Conservation (phyloP, 352 stramenopile species). For the Aphanomyces cochlioides region DNA sequence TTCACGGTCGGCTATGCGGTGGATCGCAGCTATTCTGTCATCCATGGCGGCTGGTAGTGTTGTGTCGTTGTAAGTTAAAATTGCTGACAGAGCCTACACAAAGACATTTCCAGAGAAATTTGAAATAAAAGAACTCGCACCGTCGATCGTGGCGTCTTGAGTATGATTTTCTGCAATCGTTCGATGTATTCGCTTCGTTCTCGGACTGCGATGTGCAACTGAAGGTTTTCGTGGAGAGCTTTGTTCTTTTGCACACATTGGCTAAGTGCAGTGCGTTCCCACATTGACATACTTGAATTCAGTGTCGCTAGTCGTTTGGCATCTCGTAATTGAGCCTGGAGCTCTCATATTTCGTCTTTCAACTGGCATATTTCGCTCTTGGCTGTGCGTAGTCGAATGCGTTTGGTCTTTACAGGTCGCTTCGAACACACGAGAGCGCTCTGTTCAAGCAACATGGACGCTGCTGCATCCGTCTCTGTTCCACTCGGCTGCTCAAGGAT, state of each 20-base stretch:
- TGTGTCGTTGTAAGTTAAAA: too few relatives aligned
- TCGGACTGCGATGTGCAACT: constrained; percentile 4
- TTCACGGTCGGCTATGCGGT: too few relatives aligned
- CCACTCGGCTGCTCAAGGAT: background rate
- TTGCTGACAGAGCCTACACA: too few relatives aligned
- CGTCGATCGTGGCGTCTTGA: background rate
- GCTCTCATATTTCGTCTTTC: background rate
- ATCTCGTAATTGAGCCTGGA: background rate
- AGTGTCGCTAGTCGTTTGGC: too few relatives aligned
- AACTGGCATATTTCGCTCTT: background rate
- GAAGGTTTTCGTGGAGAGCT: constrained; percentile 7
- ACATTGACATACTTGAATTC: background rate
- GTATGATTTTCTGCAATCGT: background rate
- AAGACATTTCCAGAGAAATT: too few relatives aligned
- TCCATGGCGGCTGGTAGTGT: too few relatives aligned
- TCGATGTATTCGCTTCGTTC: constrained; percentile 6
- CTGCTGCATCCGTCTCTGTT: background rate
- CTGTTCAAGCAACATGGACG: background rate
- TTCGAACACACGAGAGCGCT: background rate
- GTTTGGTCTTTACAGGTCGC: background rate
- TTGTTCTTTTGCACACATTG: constrained; percentile 7
- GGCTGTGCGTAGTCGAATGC: background rate
- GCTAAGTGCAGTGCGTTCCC: background rate
- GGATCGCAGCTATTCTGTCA: too few relatives aligned
- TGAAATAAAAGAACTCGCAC: background rate